A percentile compares a stretch with the other conserved stretches of the same genome.
Conservation (phyloP, 2,329 filamentous ascomycete species). For the Aspergillus japonicus region DNA sequence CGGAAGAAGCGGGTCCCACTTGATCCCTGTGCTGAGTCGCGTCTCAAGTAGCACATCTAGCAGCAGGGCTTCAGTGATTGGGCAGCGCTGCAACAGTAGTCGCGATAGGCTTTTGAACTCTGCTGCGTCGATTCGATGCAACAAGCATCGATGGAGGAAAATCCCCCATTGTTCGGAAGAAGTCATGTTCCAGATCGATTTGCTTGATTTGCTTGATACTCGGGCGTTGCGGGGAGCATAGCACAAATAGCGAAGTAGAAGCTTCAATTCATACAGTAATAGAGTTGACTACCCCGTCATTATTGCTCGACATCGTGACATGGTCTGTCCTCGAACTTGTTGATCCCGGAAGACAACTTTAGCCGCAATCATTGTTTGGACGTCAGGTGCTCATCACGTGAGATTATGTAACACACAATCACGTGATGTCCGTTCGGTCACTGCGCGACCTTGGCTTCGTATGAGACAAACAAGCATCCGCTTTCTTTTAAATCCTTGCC, state of each 20-base stretch:
- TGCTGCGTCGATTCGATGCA: conserved; percentile 37
- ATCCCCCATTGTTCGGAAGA: conserved; percentile 38
- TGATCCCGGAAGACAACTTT: conserved; percentile 4
- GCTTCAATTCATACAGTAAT: conserved; percentile 7
- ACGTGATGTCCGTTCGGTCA: conserved; percentile 1
- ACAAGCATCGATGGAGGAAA: conserved; percentile 38
- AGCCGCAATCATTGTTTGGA: conserved; percentile 11
- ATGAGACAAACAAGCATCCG: too few relatives aligned
- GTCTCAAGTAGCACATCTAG: conserved; percentile 37
- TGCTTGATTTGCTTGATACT: background rate
- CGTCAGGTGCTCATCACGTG: conserved; percentile 7
- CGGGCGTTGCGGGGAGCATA: conserved; percentile 6
- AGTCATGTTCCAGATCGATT: conserved; percentile 23
- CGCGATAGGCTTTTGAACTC: conserved; percentile 41
- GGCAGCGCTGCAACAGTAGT: conserved; percentile 32
- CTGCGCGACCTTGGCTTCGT: background rate
- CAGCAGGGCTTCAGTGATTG: conserved; percentile 33
- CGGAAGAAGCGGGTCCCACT: conserved; percentile 45
- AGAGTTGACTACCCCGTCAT: background rate
- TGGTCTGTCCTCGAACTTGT: conserved; percentile 1
- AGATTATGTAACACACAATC: conserved; percentile 3
- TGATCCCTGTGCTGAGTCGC: conserved; percentile 32
- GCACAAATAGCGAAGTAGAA: background rate
- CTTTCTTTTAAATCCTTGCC: too few relatives aligned
- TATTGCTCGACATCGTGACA: conserved; percentile 16